These are phyloP conservation scores for Naganishia onofrii DNA, from an alignment of 768 basidiomycete genomes.

Conservation along the genomic window DNA sequence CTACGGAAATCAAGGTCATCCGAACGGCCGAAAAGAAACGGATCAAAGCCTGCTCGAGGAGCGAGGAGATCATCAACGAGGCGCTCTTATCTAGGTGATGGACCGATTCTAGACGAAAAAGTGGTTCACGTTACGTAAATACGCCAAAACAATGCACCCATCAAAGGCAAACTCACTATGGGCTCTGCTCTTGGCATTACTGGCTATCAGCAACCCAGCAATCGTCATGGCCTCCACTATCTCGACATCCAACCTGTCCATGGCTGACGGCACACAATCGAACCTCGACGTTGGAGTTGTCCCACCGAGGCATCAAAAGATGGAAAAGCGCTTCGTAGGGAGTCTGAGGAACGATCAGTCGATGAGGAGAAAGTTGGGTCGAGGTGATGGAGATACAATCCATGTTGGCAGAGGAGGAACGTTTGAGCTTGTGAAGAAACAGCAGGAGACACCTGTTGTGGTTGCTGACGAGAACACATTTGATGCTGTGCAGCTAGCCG, in stretches of 20 bases:
- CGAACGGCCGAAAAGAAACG: background rate
- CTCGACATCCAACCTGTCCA: background rate
- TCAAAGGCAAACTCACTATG: slow-evolving; percentile 4
- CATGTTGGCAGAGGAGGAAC: slow-evolving; percentile 10
- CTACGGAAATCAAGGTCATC: background rate
- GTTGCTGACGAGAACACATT: background rate
- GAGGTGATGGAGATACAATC: background rate
- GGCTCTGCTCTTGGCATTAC: background rate
- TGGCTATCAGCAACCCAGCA: background rate
- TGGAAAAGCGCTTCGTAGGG: slow-evolving; percentile 16
- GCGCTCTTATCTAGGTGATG: slow-evolving; percentile 1
- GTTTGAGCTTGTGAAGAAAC: slow-evolving; percentile 16
- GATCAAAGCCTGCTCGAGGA: background rate
- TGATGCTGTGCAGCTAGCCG: slow-evolving; percentile 8
- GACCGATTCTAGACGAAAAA: background rate
- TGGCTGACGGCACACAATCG: background rate
- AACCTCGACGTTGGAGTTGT: background rate
- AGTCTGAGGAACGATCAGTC: background rate
- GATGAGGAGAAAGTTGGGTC: background rate
- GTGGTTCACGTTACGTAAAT: no score
- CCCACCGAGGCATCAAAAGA: background rate
- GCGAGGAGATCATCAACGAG: background rate
- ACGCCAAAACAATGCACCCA: background rate
- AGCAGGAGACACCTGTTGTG: background rate
- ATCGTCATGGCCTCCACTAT: background rate